phyloP scores from a whole-genome alignment of 2,329 filamentous ascomycete genomes.

The Alternaria sp. region DNA sequence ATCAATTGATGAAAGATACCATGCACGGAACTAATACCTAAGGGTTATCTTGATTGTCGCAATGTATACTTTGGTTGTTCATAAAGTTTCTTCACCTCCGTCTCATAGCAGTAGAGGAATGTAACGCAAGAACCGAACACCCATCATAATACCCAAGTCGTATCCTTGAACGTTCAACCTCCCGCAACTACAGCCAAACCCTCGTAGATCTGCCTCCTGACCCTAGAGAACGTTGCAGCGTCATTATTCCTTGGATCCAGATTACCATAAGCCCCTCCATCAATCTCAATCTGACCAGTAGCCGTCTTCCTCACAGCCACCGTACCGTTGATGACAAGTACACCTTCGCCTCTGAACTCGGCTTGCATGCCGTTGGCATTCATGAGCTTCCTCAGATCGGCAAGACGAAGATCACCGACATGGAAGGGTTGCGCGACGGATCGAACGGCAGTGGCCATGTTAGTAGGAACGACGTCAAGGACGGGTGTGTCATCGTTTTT shows the following conservation, averaged over 20 bases:
- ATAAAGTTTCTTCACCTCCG: too few species aligned
- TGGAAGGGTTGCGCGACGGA: conserved; percentile 87
- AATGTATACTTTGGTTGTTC: too few species aligned
- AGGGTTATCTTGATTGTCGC: too few species aligned
- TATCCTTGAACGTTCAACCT: neutral
- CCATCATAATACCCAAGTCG: too few species aligned
- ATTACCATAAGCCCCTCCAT: conserved; percentile 60
- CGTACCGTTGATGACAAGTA: conserved; percentile 83
- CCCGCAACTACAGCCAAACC: conserved; percentile 90
- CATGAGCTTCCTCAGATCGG: conserved; percentile 86
- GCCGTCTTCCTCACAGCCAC: conserved; percentile 90
- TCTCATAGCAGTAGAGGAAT: too few species aligned
- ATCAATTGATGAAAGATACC: too few species aligned
- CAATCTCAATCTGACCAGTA: conserved; percentile 87
- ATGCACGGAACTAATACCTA: too few species aligned
- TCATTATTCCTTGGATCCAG: conserved; percentile 59
- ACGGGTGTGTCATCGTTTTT: conserved; percentile 61
- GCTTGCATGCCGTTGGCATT: conserved; percentile 80
- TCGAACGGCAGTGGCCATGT: conserved; percentile 74
- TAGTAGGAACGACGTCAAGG: conserved; percentile 66
- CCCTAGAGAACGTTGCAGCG: conserved; percentile 77
- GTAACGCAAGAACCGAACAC: neutral
- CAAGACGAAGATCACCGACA: conserved; percentile 89
- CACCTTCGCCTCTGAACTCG: conserved; percentile 93
- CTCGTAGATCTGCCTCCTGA: conserved; percentile 91